phyloP scores from a whole-genome alignment of 2,329 filamentous ascomycete species.

The Fusarium solani-melongenae region DNA sequence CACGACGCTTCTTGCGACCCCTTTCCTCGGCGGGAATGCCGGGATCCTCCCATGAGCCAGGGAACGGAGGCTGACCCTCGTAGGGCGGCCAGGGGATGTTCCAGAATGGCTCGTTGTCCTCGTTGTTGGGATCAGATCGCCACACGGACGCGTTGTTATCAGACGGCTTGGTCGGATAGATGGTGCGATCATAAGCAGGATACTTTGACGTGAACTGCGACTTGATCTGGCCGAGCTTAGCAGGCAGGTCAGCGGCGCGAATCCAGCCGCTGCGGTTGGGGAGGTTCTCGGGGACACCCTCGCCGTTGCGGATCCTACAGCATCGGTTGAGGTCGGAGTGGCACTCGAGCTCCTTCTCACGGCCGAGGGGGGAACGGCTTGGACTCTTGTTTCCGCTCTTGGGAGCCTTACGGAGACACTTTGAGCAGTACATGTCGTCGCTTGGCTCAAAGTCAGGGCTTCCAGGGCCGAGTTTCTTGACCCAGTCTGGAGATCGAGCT shows the following conservation, averaged over 20 bases:
- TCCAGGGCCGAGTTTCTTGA: constrained; percentile 33
- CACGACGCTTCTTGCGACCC: neutral
- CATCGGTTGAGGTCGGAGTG: constrained; percentile 36
- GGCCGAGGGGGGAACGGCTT: constrained; percentile 18
- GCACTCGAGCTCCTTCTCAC: constrained; percentile 31
- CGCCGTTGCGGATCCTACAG: constrained; percentile 43
- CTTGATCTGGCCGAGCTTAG: constrained; percentile 32
- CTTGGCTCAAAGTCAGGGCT: constrained; percentile 40
- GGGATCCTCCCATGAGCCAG: constrained; percentile 32
- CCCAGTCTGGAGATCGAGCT: constrained; percentile 43
- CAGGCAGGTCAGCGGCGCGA: constrained; percentile 23
- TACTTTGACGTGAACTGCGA: constrained; percentile 37
- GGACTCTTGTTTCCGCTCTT: constrained; percentile 37
- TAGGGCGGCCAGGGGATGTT: constrained; percentile 45
- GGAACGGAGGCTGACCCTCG: constrained; percentile 35
- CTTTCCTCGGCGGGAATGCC: constrained; percentile 9
- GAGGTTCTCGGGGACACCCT: constrained; percentile 28
- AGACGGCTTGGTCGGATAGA: constrained; percentile 41
- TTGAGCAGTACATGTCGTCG: constrained; percentile 48
- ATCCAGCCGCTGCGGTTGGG: constrained; percentile 51
- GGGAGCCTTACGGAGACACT: constrained; percentile 45
- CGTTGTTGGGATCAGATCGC: constrained; percentile 48
- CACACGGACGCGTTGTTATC: constrained; percentile 37
- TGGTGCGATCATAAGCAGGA: constrained; percentile 42
- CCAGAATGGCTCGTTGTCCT: constrained; percentile 40